phyloP scores from a whole-genome alignment of 345 rosid species.

The Diplotaxis tenuifolia region DNA sequence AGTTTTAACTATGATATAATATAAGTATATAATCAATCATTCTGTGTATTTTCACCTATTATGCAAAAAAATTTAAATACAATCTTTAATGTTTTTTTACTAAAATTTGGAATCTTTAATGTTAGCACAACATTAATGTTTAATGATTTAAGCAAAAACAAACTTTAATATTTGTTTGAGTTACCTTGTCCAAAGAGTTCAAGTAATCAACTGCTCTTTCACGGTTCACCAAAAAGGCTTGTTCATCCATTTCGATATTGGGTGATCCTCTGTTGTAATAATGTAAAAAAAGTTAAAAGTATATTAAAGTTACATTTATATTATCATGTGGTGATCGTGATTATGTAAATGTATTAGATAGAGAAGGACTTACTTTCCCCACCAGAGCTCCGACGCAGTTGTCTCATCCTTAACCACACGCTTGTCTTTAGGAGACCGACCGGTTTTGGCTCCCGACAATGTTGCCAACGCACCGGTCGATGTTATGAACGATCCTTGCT shows the following conservation, averaged over 20 bases:
- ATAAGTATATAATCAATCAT: too few relatives aligned
- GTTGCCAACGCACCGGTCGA: constrained; percentile 85
- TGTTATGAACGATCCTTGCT: constrained; percentile 79
- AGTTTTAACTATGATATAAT: too few relatives aligned
- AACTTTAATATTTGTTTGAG: not conserved
- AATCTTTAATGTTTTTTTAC: too few relatives aligned
- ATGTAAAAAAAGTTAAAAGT: not conserved
- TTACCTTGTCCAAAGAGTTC: constrained; percentile 92
- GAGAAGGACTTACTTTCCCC: constrained; percentile 77
- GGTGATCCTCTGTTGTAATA: constrained; percentile 76
- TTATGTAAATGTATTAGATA: not conserved
- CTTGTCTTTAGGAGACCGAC: constrained; percentile 85
- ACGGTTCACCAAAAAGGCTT: constrained; percentile 89
- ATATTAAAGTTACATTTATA: not conserved
- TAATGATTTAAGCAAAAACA: too few relatives aligned
- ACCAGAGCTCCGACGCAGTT: constrained; percentile 73
- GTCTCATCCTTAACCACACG: constrained; percentile 78
- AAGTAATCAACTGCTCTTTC: constrained; percentile 98
- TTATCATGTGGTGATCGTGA: not conserved
- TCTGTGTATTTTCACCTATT: too few relatives aligned
- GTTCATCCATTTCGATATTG: constrained; percentile 97
- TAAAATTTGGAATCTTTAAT: too few relatives aligned
- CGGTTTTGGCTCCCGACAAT: constrained; percentile 89
- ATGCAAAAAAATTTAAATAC: too few relatives aligned
- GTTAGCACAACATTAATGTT: too few relatives aligned